Conservation (phyloP, 208 protist species). For the Trypanosoma melophagium region DNA sequence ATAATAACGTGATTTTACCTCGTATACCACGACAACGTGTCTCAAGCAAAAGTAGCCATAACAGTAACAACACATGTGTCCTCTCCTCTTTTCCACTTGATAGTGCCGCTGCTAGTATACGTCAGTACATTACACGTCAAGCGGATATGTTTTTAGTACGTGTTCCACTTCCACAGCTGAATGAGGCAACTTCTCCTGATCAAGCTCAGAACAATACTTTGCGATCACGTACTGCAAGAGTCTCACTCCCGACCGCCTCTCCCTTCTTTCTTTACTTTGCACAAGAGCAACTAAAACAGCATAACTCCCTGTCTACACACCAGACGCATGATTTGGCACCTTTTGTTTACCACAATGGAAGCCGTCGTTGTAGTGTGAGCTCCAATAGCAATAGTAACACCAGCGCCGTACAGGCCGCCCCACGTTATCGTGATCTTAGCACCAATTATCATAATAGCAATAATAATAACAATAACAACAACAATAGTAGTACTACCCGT, state of each 20-base stretch:
- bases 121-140: conserved; percentile 20
- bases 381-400: background rate
- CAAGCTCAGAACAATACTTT: background rate
- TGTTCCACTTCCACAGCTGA: conserved; percentile 18
- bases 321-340: no score
- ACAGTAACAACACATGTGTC: background rate
- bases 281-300: conserved; percentile 20
- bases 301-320: no score
- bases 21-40: no score
- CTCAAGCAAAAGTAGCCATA: background rate
- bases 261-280: conserved; percentile 63
- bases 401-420: background rate
- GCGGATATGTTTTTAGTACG: background rate
- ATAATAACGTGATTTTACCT: no score
- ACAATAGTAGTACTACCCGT: no score
- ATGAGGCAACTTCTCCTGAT: background rate
- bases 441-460: conserved; percentile 2
- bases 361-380: background rate
- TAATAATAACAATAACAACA: conserved; percentile 1
- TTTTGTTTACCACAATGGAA: no score
- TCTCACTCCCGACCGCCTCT: conserved; percentile 36
- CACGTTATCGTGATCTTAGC: conserved; percentile 2
- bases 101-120: background rate
- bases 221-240: conserved; percentile 1
- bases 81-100: conserved; percentile 23